Conservation (phyloP, 2,329 filamentous ascomycete genomes). For the Xylariaceae sp. region DNA sequence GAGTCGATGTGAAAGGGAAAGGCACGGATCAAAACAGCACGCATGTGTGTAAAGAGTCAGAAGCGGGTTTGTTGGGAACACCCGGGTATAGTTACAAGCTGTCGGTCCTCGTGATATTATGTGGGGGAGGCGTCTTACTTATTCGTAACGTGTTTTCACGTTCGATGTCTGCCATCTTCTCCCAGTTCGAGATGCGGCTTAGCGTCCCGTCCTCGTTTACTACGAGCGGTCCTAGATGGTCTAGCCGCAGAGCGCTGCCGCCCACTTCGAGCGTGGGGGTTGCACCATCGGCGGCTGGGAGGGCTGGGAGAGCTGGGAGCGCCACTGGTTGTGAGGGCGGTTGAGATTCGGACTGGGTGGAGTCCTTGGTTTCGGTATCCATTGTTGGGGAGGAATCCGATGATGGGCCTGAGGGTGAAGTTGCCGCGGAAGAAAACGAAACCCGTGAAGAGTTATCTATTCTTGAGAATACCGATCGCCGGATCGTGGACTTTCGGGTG, state of each 20-base stretch:
- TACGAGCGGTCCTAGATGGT: slow-evolving; percentile 68
- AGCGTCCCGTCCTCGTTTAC: slow-evolving; percentile 69
- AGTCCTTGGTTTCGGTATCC: slow-evolving; percentile 1
- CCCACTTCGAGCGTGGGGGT: slow-evolving; percentile 35
- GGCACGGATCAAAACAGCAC: no score
- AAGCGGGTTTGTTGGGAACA: no score
- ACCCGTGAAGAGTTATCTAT: neutral
- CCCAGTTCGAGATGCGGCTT: slow-evolving; percentile 69
- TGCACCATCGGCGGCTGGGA: slow-evolving; percentile 13
- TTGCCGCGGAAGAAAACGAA: neutral
- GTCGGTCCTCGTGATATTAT: neutral
- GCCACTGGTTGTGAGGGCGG: neutral
- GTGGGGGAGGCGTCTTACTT: slow-evolving; percentile 6
- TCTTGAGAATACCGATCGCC: neutral
- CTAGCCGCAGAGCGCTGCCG: slow-evolving; percentile 49
- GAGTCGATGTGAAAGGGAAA: no score
- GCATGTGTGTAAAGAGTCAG: no score
- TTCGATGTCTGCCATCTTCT: slow-evolving; percentile 65
- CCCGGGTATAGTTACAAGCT: neutral
- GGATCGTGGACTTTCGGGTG: neutral
- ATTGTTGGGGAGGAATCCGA: slow-evolving; percentile 1
- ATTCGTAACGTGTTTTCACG: slow-evolving; percentile 62
- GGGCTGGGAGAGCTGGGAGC: slow-evolving; percentile 9
- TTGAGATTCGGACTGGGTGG: slow-evolving; percentile 6
- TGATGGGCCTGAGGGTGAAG: neutral